A percentile compares a stretch with the other conserved stretches of the same genome.
Conservation (phyloP, 345 rosid genomes). For the Ailanthus altissimus region DNA sequence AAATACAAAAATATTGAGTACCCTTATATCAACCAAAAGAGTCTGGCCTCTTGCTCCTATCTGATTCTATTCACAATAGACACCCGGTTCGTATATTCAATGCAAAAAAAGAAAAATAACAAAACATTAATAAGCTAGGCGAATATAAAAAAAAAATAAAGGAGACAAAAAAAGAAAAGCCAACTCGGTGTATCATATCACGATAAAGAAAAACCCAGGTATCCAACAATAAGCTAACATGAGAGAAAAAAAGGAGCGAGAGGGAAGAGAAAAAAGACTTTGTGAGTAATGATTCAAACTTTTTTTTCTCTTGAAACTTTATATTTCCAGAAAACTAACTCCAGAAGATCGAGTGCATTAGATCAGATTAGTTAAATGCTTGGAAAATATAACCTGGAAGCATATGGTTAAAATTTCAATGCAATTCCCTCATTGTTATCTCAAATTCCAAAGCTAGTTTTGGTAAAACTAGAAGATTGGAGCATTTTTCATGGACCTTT, state of each 20-base stretch:
- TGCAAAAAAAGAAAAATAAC: conserved; percentile 8
- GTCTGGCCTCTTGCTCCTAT: conserved; percentile 4
- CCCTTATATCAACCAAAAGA: conserved; percentile 24
- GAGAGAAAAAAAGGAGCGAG: conserved; percentile 3
- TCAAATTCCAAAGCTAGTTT: too few relatives aligned
- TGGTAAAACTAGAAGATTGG: too few relatives aligned
- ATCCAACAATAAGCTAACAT: neutral
- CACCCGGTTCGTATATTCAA: conserved; percentile 22
- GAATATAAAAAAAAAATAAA: neutral
- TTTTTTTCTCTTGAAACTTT: too few relatives aligned
- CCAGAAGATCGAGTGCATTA: too few relatives aligned
- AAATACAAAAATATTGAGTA: conserved; percentile 14
- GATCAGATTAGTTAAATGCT: too few relatives aligned
- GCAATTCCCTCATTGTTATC: too few relatives aligned
- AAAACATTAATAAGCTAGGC: neutral
- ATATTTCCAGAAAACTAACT: too few relatives aligned
- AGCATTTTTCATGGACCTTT: too few relatives aligned
- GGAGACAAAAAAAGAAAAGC: neutral
- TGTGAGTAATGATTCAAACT: too few relatives aligned
- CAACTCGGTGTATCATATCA: neutral
- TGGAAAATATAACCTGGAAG: too few relatives aligned
- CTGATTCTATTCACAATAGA: conserved; percentile 20
- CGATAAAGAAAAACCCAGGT: neutral
- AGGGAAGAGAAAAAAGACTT: neutral
- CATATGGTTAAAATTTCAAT: too few relatives aligned